A percentile compares a stretch with the other conserved stretches of the same genome.
These are phyloP conservation scores for Funneliformis mosseae DNA, from an alignment of 192 early-diverging fungal genomes.

Conservation along the genomic window DNA sequence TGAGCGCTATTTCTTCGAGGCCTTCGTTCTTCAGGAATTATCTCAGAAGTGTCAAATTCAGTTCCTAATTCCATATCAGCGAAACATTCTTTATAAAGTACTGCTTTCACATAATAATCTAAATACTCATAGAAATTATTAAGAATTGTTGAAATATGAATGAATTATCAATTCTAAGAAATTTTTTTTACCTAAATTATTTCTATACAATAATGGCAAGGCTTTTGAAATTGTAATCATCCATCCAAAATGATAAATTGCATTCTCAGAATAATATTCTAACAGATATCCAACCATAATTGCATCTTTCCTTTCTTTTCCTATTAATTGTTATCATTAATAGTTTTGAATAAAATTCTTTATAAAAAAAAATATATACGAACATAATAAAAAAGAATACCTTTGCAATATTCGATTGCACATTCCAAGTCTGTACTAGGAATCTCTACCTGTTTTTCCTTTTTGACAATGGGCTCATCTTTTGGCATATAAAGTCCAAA, in stretches of 20 bases:
- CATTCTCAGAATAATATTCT: constrained; percentile 1
- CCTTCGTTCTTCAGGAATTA: neutral
- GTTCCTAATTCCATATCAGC: neutral
- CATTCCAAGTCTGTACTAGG: neutral
- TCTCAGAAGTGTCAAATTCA: neutral
- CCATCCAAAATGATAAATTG: neutral
- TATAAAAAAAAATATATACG: neutral
- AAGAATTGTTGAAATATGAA: neutral
- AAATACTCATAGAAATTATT: neutral
- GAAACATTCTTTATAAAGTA: constrained; percentile 9
- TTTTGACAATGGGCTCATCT: too few species aligned
- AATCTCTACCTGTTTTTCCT: too few species aligned
- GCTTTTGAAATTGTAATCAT: constrained; percentile 1
- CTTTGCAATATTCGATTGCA: neutral
- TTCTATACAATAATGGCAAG: neutral
- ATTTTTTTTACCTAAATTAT: neutral
- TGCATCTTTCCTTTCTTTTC: neutral
- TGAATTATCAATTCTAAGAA: neutral
- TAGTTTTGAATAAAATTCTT: neutral
- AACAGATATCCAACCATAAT: constrained; percentile 2
- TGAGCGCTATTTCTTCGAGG: neutral
- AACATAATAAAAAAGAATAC: neutral
- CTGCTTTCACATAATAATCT: neutral
- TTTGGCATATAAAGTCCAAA: too few species aligned
- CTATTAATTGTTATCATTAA: neutral